Base-by-base conservation (phyloP, 2,329 filamentous ascomycete species). In the Arthrobotrys sinensis region DNA sequence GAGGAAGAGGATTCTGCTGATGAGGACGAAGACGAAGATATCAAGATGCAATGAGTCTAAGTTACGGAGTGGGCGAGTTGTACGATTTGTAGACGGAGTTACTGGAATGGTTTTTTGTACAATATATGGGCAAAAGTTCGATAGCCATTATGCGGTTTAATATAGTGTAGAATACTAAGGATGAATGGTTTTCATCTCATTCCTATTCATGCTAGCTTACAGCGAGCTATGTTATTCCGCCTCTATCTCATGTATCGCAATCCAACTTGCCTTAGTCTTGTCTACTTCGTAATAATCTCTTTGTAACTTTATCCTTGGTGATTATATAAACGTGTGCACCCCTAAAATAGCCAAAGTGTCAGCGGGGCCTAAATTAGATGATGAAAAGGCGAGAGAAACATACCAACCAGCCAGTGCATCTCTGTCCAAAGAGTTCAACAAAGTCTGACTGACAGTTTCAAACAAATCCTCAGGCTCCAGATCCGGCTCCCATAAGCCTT, bases 281-380 rank as follows among this genome's bases (percentile, higher is more conserved):
- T 88, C 94, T 91, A 84, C 94, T 94, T 90, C 98, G 98, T 85
- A 99, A 88, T 90, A 99, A 90, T 85, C 96, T 90, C 91, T 98
- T 97, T 83, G 96, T 98, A 80, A 99, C 93, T 92, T 98, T 98
- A 87, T 97, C 94, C 90, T 99, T 99, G 88, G 98, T 96, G 85
- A 99, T 97, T 84, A 99, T 97, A 87, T 98, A 99, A 82, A 99
- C 96, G 84, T 99, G 94, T 45, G 96, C 96, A 84, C 96, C 96
- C 81, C 81, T 79, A 32, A 6, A n/a, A 3, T 32, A 45, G 24
- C n/a, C 21, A 14, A 16, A 57, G 19, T 6, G n/a, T 70, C 21
- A 71, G 46, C 43, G 36, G 34, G 14, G 6, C 46, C 21, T 12
- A 64, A 40, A 43, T 8, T 19, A 4, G 10, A 10, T 28, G 19